Evolutionary conservation across 176 grass and related monocot genomes (phyloP), one percentile per base, ranked within the genome.

Genomic region (Poa annua): DNA sequence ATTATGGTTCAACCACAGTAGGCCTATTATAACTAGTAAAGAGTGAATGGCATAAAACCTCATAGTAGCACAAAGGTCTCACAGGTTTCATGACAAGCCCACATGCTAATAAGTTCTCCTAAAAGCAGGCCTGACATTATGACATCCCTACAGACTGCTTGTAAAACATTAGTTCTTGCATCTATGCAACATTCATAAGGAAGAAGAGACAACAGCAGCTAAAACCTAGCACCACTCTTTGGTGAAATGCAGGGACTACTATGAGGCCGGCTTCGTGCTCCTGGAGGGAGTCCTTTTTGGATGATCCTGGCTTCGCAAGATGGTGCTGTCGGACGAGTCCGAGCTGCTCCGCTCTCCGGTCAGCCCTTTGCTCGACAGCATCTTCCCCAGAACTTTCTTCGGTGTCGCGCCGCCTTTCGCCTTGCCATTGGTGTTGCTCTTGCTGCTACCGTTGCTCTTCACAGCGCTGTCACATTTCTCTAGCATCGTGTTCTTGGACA

Each of bases 281-380:
- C 89, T 89, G 2, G 81, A 84, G 3, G 87, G 89, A 0, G 85
- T 94, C 55, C 76, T 74, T 85, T 90, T 92, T 3, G 82, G 90
- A 13, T 88, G 82, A 51, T 88, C 89, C 64, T 80, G 85, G 17
- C 84, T 86, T 9, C 36, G 70, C 56, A 89, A 86, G 70, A 79
- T 83, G 68, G 87, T 76, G 63, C 96, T 99, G 34, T 92, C 96
- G 0, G 89, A 92, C 0, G 91, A 94, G 45, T 99, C 96, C 2
- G 91, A 96, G 64, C 86, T 92, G 71, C 92, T 95, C 48, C 82
- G 90, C 76, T 89, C 89, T 15, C 86, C 85, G 2, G 70, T n/a
- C 54, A 86, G 91, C n/a, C 73, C 90, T 49, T 90, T 93, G 88
- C 83, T 85, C 16, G 89, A 77, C 74, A 87, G 56, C 54, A 81